Percentiles rank a stretch among this genome's conserved stretches.
Evolutionary conservation across 2,329 filamentous ascomycete genomes (phyloP).

Genomic region (Talaromyces funiculosus): DNA sequence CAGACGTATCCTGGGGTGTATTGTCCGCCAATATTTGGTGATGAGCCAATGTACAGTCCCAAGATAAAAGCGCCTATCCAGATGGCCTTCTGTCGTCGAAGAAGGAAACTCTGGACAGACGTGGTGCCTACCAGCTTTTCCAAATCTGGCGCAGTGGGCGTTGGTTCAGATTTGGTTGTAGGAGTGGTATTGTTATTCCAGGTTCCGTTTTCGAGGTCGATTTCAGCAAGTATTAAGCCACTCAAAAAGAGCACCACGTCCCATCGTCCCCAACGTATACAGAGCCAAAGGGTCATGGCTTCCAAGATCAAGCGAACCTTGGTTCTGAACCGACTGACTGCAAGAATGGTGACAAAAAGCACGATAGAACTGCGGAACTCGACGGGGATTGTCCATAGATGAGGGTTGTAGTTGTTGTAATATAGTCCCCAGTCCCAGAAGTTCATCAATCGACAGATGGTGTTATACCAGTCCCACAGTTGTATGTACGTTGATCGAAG

Average conservation of each 20-base stretch:
- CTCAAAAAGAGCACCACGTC: slow-evolving; percentile 39
- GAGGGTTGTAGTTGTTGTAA: slow-evolving; percentile 42
- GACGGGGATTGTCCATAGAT: slow-evolving; percentile 44
- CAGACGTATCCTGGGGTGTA: slow-evolving; percentile 40
- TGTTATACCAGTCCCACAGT: slow-evolving; percentile 32
- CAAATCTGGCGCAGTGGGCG: slow-evolving; percentile 15
- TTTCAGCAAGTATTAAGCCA: slow-evolving; percentile 41
- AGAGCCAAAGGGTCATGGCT: slow-evolving; percentile 32
- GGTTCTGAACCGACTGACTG: slow-evolving; percentile 32
- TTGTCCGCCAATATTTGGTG: slow-evolving; percentile 35
- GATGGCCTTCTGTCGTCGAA: slow-evolving; percentile 25
- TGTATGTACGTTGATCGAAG: slow-evolving; percentile 29
- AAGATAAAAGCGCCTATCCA: slow-evolving; percentile 35
- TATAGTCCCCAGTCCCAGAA: slow-evolving; percentile 35
- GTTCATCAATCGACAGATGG: slow-evolving; percentile 31
- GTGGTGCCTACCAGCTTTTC: slow-evolving; percentile 25
- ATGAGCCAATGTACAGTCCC: slow-evolving; percentile 40
- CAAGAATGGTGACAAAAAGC: slow-evolving; percentile 38
- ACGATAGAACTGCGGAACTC: slow-evolving; percentile 43
- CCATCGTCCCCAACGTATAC: slow-evolving; percentile 40
- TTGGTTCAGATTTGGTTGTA: slow-evolving; percentile 15
- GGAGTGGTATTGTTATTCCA: slow-evolving; percentile 19
- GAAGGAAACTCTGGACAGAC: slow-evolving; percentile 16
- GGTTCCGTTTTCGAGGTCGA: slow-evolving; percentile 36
- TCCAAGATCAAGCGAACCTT: slow-evolving; percentile 31